Percentiles rank a stretch among this genome's conserved stretches.
Evolutionary conservation across 345 rosid genomes (phyloP).

Genomic region (Salix purpurea): DNA sequence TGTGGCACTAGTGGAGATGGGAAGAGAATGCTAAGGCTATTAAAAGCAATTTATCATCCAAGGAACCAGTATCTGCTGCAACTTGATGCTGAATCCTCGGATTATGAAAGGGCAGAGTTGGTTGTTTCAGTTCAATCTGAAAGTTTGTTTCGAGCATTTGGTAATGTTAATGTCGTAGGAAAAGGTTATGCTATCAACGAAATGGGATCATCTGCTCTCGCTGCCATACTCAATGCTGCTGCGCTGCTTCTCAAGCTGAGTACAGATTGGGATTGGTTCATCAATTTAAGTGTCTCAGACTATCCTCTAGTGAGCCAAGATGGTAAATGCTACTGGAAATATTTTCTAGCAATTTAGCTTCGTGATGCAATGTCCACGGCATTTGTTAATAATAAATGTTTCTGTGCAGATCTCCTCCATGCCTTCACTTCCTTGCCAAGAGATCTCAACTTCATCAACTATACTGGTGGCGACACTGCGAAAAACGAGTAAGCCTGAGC

Average conservation of each 20-base stretch:
- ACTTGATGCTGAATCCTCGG: slow-evolving; percentile 25
- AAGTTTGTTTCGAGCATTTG: slow-evolving; percentile 15
- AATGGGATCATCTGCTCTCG: slow-evolving; percentile 34
- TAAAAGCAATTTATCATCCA: slow-evolving; percentile 39
- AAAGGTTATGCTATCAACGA: slow-evolving; percentile 21
- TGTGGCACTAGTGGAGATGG: slow-evolving; percentile 31
- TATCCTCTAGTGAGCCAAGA: slow-evolving; percentile 39
- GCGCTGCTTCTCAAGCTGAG: slow-evolving; percentile 36
- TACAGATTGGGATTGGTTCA: slow-evolving; percentile 37
- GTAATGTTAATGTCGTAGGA: slow-evolving; percentile 40
- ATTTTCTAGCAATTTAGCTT: background rate
- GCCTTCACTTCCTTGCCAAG: slow-evolving; percentile 35
- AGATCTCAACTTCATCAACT: slow-evolving; percentile 34
- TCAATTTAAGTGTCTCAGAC: slow-evolving; percentile 31
- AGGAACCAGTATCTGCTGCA: slow-evolving; percentile 35
- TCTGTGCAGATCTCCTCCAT: slow-evolving; percentile 34
- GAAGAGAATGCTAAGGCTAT: slow-evolving; percentile 30
- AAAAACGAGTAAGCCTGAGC: slow-evolving; percentile 27
- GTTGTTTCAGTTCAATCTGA: slow-evolving; percentile 20
- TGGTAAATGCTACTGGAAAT: slow-evolving; percentile 2
- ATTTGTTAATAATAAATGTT: background rate
- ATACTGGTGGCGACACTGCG: slow-evolving; percentile 4
- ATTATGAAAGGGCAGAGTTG: slow-evolving; percentile 18
- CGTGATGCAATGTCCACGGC: background rate
- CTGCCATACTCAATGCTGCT: slow-evolving; percentile 37